Base-by-base conservation (phyloP, 169 alveolate genomes). In the Hammondia hammondi region DNA sequence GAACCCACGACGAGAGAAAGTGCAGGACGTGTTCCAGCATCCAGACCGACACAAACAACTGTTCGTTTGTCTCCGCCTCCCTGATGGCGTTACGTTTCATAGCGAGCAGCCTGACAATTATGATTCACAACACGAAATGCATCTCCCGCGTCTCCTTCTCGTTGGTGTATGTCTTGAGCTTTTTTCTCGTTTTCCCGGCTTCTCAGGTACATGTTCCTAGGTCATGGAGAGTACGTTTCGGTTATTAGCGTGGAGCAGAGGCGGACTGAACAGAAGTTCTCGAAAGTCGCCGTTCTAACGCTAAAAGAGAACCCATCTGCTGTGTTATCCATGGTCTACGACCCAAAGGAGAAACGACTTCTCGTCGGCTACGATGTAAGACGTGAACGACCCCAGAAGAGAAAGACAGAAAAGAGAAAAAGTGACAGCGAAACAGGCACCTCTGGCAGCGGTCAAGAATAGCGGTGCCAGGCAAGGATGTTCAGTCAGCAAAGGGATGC, bases 281-380 rank as follows among this genome's bases (percentile, higher is more conserved):
- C 70, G 21, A 82, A 82, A 46, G 87, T 35, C 43, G 93, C 88
- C 29, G 88, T 39, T 39, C 93, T 90, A 73, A 70, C 35, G 45
- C 71, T 72, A 21, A 29, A 45, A 21, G 93, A 39, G 46, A 72
- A 45, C 71, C 70, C 87, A n/a, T 73, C 48, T 32, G 19, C 87
- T 2, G 93, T 72, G 29, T 88, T 61, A 73, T 72, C 81, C 73
- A 17, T 72, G 77, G 88, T 52, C 35, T 48, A 27, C 73, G 56
- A 72, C 52, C 29, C 71, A 48, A 19, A 4, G 43, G 70, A 35
- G 61, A 57, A 88, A 43, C 82, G 85, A 17, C 93, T 88, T 27
- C 52, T 88, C 93, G 93, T 67, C 45, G 93, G 93, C 43, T 88
- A 88, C 93, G 85, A 56, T 24, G 93, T 67, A 88, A 5, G 93